These are phyloP conservation scores for Dendrocalamus sinicus DNA, from an alignment of 176 grass and related monocot genomes.

Conservation along the genomic window DNA sequence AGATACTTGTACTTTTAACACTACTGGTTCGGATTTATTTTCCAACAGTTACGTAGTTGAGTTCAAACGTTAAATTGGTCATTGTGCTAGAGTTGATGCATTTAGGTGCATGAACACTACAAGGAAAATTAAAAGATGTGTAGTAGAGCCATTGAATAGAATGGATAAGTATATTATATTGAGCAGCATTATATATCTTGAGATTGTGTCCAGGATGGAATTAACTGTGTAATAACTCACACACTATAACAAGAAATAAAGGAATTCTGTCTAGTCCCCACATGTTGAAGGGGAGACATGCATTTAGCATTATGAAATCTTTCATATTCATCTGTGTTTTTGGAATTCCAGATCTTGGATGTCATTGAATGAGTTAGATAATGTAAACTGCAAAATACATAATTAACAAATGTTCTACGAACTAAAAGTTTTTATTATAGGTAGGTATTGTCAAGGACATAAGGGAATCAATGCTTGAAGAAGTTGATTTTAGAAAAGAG, in stretches of 20 bases:
- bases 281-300: not conserved
- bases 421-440: slow-evolving; percentile 47
- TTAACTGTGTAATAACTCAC: not conserved
- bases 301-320: slow-evolving; percentile 2
- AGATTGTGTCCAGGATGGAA: not conserved
- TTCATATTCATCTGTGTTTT: slow-evolving; percentile 11
- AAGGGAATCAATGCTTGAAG: slow-evolving; percentile 98
- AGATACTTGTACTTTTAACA: not conserved
- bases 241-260: not conserved
- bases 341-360: not conserved
- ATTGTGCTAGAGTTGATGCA: not conserved
- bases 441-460: slow-evolving; percentile 90
- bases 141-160: not conserved
- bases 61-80: not conserved
- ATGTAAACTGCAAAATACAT: not conserved
- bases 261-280: not conserved
- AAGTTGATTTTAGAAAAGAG: slow-evolving; percentile 97
- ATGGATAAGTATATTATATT: not conserved
- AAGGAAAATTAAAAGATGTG: not conserved
- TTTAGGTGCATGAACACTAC: slow-evolving; percentile 22
- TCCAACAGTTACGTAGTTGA: not conserved
- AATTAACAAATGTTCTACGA: slow-evolving; percentile 18
- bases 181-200: too few relatives aligned
- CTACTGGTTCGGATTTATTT: slow-evolving; percentile 1
- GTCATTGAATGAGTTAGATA: not conserved